Evolutionary conservation across 768 basidiomycete species (phyloP).

Genomic region (Sporobolomyces roseus): DNA sequence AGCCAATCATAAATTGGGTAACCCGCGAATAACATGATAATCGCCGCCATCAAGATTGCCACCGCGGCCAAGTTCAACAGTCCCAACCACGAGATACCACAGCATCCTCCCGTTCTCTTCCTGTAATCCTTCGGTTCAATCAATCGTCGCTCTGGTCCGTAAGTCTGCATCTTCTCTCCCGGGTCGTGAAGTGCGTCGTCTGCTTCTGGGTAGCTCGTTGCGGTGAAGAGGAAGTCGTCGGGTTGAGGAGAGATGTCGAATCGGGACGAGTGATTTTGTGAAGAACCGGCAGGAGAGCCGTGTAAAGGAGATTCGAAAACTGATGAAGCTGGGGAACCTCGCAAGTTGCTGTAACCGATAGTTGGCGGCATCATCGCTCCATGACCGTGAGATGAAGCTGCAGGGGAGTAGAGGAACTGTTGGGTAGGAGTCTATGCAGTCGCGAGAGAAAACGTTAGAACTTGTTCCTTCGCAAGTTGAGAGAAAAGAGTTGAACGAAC

Average conservation of each 20-base stretch:
- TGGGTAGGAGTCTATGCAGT: conserved; percentile 22
- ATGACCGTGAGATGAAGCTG: conserved; percentile 5
- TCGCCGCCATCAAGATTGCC: conserved; percentile 62
- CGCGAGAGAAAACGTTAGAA: background rate
- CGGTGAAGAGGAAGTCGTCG: conserved; percentile 21
- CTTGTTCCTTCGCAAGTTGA: too few relatives aligned
- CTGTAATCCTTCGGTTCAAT: conserved; percentile 63
- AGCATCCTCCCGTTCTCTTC: conserved; percentile 50
- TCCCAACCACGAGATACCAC: conserved; percentile 71
- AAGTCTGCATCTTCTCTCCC: conserved; percentile 6
- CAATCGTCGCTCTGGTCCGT: conserved; percentile 52
- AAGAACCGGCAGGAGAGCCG: conserved; percentile 11
- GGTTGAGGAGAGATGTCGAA: conserved; percentile 16
- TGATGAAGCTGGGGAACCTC: conserved; percentile 4
- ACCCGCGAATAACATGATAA: conserved; percentile 77
- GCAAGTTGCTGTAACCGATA: background rate
- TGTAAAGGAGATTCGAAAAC: conserved; percentile 10
- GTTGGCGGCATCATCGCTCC: background rate
- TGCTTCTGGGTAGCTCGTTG: conserved; percentile 19
- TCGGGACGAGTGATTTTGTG: background rate
- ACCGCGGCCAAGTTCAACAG: conserved; percentile 73
- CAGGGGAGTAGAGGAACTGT: conserved; percentile 20
- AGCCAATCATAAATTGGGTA: conserved; percentile 72
- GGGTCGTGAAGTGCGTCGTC: conserved; percentile 39
- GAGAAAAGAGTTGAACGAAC: background rate